Evolutionary conservation across 2,329 filamentous ascomycete genomes (phyloP).

Genomic region (Fusarium veterinarium): DNA sequence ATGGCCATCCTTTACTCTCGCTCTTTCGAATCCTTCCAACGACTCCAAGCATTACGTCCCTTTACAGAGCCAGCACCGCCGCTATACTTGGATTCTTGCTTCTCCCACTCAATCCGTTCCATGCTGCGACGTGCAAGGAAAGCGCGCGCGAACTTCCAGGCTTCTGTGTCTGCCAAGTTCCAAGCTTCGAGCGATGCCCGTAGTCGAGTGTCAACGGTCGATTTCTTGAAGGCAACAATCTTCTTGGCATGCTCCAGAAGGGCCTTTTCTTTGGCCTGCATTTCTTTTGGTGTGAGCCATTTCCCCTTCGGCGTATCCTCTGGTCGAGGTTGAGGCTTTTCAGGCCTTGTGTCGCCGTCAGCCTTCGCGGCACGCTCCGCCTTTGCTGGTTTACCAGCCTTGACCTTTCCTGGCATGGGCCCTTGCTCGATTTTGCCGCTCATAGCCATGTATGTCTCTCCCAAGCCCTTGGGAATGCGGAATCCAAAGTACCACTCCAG

Average conservation of each 20-base stretch:
- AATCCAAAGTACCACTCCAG: constrained; percentile 94
- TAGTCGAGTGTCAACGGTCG: constrained; percentile 58
- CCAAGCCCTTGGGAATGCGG: constrained; percentile 67
- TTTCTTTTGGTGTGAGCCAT: constrained; percentile 58
- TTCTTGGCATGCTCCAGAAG: constrained; percentile 62
- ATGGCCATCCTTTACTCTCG: background rate
- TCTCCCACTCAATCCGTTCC: constrained; percentile 76
- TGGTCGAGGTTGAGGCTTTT: constrained; percentile 56
- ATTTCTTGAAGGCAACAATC: constrained; percentile 62
- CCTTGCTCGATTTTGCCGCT: constrained; percentile 22
- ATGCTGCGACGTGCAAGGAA: constrained; percentile 71
- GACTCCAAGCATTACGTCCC: constrained; percentile 51
- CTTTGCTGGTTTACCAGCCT: constrained; percentile 43
- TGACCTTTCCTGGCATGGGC: constrained; percentile 32
- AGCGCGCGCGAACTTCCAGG: constrained; percentile 79
- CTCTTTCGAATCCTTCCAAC: constrained; percentile 50
- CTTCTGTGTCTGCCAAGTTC: constrained; percentile 79
- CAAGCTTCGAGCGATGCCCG: constrained; percentile 70
- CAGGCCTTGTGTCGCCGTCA: constrained; percentile 11
- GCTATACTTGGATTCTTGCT: constrained; percentile 73
- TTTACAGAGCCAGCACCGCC: constrained; percentile 69
- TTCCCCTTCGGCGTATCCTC: constrained; percentile 48
- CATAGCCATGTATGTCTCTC: constrained; percentile 56
- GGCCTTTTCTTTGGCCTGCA: constrained; percentile 64
- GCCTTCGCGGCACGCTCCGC: constrained; percentile 10